These are phyloP conservation scores for Yamadazyma diddensiae DNA, from an alignment of 1,139 yeast species.

Conservation along the genomic window DNA sequence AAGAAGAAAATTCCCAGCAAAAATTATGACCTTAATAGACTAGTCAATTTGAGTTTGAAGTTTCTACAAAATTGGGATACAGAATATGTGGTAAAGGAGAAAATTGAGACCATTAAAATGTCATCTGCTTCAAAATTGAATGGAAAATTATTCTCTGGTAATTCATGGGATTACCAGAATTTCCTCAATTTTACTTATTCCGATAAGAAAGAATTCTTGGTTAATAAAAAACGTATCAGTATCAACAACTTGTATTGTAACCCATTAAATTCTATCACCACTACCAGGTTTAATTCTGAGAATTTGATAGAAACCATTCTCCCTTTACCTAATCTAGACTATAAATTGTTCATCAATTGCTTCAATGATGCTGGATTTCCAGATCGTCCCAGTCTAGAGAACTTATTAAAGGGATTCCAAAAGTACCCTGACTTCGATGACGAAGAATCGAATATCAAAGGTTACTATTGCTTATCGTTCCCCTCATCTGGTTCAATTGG, in stretches of 20 bases:
- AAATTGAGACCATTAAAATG: constrained; percentile 78
- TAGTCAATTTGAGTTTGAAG: constrained; percentile 12
- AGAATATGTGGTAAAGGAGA: constrained; percentile 70
- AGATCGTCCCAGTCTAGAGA: constrained; percentile 29
- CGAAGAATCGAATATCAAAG: constrained; percentile 18
- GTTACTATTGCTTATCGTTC: constrained; percentile 51
- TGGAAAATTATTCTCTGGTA: constrained; percentile 75
- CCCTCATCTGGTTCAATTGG: constrained; percentile 86
- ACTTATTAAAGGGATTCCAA: constrained; percentile 28
- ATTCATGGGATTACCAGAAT: constrained; percentile 50
- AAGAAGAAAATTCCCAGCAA: constrained; percentile 10
- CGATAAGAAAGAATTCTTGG: constrained; percentile 12
- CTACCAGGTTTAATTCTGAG: constrained; percentile 15
- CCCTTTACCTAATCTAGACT: constrained; percentile 36
- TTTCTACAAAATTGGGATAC: constrained; percentile 53
- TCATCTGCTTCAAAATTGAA: constrained; percentile 68
- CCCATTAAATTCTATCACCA: constrained; percentile 49
- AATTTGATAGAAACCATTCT: constrained; percentile 22
- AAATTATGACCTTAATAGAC: constrained; percentile 12
- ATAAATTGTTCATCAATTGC: constrained; percentile 39
- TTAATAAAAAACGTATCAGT: constrained; percentile 6
- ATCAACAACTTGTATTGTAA: constrained; percentile 44
- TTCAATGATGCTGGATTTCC: constrained; percentile 64
- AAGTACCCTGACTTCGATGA: constrained; percentile 14
- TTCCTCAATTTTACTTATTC: constrained; percentile 27